phyloP scores from a whole-genome alignment of 306 rosid species.

The Vachellia pachyceras region DNA sequence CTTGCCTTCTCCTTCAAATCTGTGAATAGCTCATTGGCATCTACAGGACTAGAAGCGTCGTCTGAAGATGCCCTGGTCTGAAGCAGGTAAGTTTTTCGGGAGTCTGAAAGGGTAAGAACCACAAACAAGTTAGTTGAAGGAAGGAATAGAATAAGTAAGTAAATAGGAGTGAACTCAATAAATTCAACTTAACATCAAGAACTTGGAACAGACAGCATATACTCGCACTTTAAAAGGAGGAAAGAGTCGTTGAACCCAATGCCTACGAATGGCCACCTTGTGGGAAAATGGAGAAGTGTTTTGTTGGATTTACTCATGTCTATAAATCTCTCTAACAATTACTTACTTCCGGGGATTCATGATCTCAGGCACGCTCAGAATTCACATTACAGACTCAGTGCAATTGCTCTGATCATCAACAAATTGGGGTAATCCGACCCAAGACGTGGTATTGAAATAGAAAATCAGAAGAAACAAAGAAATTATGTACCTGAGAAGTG shows the following conservation, averaged over 20 bases:
- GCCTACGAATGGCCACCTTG: background rate
- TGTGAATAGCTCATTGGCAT: conserved; percentile 67
- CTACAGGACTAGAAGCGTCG: conserved; percentile 72
- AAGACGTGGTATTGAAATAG: background rate
- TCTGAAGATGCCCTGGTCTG: conserved; percentile 87
- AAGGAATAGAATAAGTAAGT: background rate
- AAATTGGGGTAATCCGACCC: background rate
- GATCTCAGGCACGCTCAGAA: background rate
- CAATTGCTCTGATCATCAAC: background rate
- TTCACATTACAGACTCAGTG: conserved; percentile 15
- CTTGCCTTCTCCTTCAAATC: conserved; percentile 97
- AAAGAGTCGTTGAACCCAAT: conserved; percentile 11
- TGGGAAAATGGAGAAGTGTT: background rate
- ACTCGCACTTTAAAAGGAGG: background rate
- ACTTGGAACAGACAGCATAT: conserved; percentile 3
- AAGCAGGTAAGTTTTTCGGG: conserved; percentile 55
- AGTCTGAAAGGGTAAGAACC: conserved; percentile 48
- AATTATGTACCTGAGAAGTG: conserved; percentile 54
- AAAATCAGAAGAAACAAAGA: background rate
- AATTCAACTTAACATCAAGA: background rate
- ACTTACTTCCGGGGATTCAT: background rate
- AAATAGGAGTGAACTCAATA: background rate
- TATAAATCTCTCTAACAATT: background rate
- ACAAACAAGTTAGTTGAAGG: background rate
- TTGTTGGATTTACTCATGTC: background rate